Evolutionary conservation across 805 yeast genomes (phyloP).

Genomic region (Lipomyces sp.): DNA sequence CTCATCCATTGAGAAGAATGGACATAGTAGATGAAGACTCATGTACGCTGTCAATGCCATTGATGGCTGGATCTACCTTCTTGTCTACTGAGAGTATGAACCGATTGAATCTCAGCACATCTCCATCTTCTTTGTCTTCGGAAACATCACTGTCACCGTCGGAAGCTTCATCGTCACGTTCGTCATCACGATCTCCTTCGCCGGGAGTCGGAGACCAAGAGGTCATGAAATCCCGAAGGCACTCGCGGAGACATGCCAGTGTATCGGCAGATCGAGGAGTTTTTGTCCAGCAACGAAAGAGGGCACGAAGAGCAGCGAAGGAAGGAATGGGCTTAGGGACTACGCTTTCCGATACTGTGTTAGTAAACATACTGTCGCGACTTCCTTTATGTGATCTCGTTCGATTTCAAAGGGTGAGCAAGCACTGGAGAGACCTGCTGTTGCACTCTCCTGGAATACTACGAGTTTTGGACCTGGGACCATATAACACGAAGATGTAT

Average conservation of each 20-base stretch:
- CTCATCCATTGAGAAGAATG: slow-evolving; percentile 5
- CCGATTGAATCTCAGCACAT: slow-evolving; percentile 1
- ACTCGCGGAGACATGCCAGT: too few species aligned
- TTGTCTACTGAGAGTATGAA: slow-evolving; percentile 12
- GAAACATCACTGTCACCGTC: not conserved
- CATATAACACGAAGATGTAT: slow-evolving; percentile 59
- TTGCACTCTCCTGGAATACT: slow-evolving; percentile 55
- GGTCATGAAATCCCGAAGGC: not conserved
- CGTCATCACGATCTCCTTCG: slow-evolving; percentile 5
- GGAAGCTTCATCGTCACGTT: slow-evolving; percentile 3
- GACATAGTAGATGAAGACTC: slow-evolving; percentile 10
- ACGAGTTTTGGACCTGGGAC: slow-evolving; percentile 52
- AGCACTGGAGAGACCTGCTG: slow-evolving; percentile 66
- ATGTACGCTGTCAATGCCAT: slow-evolving; percentile 4
- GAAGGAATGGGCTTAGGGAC: not conserved
- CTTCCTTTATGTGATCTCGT: slow-evolving; percentile 58
- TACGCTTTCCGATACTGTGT: slow-evolving; percentile 53
- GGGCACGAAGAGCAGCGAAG: not conserved
- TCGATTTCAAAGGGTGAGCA: slow-evolving; percentile 56
- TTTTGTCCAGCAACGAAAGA: too few species aligned
- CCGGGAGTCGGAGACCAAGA: not conserved
- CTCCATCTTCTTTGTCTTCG: not conserved
- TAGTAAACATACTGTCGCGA: slow-evolving; percentile 52
- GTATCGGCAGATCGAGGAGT: too few species aligned
- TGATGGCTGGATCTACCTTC: slow-evolving; percentile 5